phyloP scores from a whole-genome alignment of 352 stramenopile species.

The Globisporangium mamillatum region DNA sequence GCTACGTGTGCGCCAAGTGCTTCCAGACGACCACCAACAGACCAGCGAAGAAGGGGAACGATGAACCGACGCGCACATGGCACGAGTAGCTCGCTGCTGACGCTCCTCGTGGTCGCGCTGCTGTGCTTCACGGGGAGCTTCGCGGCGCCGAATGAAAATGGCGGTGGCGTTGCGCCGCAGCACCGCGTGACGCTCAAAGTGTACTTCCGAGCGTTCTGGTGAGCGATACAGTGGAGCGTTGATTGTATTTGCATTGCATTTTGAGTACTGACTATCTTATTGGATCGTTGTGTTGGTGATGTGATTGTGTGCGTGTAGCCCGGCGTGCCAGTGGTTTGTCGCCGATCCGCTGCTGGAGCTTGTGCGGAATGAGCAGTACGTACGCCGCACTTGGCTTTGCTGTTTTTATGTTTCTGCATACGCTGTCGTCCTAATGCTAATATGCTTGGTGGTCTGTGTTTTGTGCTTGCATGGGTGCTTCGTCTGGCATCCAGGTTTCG shows the following conservation, averaged over 20 bases:
- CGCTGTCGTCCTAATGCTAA: background rate
- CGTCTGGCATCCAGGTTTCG: constrained; percentile 43
- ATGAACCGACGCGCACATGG: background rate
- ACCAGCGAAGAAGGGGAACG: background rate
- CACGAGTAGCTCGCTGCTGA: constrained; percentile 3
- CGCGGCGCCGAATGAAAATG: constrained; percentile 1
- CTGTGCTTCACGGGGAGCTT: background rate
- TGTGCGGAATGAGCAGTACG: constrained; percentile 59
- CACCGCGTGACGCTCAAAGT: constrained; percentile 60
- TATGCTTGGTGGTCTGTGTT: background rate
- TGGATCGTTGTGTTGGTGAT: background rate
- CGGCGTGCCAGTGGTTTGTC: constrained; percentile 82
- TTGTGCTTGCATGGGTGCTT: background rate
- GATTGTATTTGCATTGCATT: background rate
- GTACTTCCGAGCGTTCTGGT: constrained; percentile 80
- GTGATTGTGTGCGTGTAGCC: constrained; percentile 25
- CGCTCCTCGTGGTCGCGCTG: constrained; percentile 2
- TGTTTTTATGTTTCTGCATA: background rate
- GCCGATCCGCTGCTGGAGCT: constrained; percentile 69
- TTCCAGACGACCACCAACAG: background rate
- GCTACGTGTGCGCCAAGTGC: background rate
- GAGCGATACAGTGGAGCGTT: background rate
- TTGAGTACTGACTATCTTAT: background rate
- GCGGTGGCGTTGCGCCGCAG: constrained; percentile 24
- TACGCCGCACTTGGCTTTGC: background rate